These are phyloP conservation scores for Sophora flavescens DNA, from an alignment of 306 rosid species.

Conservation along the genomic window DNA sequence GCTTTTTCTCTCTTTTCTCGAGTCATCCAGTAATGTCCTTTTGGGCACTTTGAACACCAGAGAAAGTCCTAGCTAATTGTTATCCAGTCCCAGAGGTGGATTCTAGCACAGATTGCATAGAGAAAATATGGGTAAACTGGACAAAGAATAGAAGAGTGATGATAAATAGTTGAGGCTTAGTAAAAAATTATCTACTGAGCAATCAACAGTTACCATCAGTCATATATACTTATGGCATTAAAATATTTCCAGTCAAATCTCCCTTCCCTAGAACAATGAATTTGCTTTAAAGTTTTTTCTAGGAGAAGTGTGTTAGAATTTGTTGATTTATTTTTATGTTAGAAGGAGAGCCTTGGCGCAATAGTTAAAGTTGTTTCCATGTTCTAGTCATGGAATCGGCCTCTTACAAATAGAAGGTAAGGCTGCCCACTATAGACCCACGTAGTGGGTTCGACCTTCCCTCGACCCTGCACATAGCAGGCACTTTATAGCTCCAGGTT, in stretches of 20 bases:
- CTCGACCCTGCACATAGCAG: no score
- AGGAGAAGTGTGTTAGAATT: background rate
- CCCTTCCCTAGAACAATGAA: slow-evolving; percentile 4
- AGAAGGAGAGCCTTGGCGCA: no score
- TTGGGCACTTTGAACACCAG: slow-evolving; percentile 2
- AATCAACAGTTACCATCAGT: background rate
- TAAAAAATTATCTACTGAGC: background rate
- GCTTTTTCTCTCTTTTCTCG: background rate
- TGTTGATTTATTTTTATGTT: background rate
- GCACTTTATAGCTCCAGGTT: no score
- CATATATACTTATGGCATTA: background rate
- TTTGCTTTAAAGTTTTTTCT: background rate
- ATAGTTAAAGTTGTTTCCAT: no score
- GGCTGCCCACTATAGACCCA: no score
- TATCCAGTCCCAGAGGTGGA: slow-evolving; percentile 13
- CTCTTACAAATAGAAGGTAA: no score
- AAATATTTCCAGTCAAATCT: background rate
- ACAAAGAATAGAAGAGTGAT: background rate
- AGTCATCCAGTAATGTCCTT: slow-evolving; percentile 8
- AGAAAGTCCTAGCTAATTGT: slow-evolving; percentile 16
- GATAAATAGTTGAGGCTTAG: slow-evolving; percentile 11
- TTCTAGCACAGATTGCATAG: slow-evolving; percentile 7
- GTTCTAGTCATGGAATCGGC: no score
- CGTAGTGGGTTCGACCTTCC: no score
- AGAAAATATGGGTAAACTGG: background rate